Evolutionary conservation across 495 filamentous ascomycete genomes (phyloP).

Genomic region (Pseudoneurospora amorphoporcata): DNA sequence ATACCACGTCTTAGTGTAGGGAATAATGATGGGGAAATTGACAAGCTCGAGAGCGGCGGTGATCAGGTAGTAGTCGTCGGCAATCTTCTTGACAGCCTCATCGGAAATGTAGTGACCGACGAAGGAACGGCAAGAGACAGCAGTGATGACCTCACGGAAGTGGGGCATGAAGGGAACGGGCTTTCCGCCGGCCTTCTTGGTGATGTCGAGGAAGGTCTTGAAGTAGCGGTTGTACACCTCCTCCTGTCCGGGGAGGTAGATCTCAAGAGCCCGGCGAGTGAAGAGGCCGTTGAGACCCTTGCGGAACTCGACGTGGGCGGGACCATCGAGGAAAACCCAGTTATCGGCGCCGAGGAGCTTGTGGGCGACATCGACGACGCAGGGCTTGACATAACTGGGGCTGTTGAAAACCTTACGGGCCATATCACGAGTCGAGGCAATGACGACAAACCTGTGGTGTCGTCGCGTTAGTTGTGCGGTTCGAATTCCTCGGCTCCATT

Average conservation of each 20-base stretch:
- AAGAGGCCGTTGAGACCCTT: conserved; percentile 94
- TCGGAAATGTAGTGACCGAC: conserved; percentile 93
- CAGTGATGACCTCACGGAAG: conserved; percentile 94
- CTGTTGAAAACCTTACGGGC: conserved; percentile 97
- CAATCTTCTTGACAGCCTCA: conserved; percentile 83
- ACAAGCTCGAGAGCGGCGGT: conserved; percentile 94
- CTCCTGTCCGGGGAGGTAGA: conserved; percentile 86
- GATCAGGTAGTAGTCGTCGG: conserved; percentile 93
- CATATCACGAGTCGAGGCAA: conserved; percentile 91
- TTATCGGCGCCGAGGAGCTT: conserved; percentile 88
- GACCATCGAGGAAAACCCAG: conserved; percentile 97
- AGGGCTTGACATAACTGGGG: conserved; percentile 84
- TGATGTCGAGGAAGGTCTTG: conserved; percentile 62
- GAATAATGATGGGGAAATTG: conserved; percentile 96
- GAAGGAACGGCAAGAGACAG: conserved; percentile 89
- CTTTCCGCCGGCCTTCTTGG: conserved; percentile 55
- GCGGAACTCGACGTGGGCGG: conserved; percentile 90
- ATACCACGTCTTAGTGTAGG: conserved; percentile 94
- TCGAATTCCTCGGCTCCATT: neutral
- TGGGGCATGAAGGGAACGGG: conserved; percentile 80
- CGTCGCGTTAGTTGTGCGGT: neutral
- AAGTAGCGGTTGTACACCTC: conserved; percentile 87
- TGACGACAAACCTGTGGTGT: conserved; percentile 76
- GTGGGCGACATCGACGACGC: conserved; percentile 89
- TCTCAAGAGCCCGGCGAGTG: conserved; percentile 77